Evolutionary conservation across 176 grass and related monocot species (phyloP), one percentile per base, ranked within the genome.

Genomic region (Ananas comosus): DNA sequence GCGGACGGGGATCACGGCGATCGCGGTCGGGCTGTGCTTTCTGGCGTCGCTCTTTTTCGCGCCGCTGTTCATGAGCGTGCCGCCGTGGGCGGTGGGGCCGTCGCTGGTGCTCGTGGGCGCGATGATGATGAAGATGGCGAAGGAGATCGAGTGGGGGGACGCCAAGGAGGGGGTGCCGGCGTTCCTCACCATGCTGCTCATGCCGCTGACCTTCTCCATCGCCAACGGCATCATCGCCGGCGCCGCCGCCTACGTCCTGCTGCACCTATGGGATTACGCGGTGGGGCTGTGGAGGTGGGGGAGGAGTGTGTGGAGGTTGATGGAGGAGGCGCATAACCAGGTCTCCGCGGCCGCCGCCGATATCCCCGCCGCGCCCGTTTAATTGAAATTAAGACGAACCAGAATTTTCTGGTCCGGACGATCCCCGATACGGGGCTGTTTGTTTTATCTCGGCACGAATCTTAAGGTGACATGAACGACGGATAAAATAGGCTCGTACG

Each of bases 121-220:
- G 48, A 88, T 91, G 82, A 91, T 91, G 89, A 91, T 91, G 89
- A 75, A 79, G 29, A 77, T 84, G 14, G 85, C 80, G 25, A 71
- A 24, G 72, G 89, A 91, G 17, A 84, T 91, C 61, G 80, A 76
- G 14, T 91, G 89, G 89, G 79, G 16, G 9, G 75, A 91, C 28
- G 83, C 83, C 72, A 85, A 83, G 82, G 79, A 91, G 73, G 79
- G 82, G 2, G 48, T 91, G 9, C 89, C 89, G 53, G 82, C 89
- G 21, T 91, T 91, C 77, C 69, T 91, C 1, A 91, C 89, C 64
- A 80, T 91, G 85, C 80, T 81, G 69, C 71, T 91, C 2, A 91
- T 91, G 89, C 85, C 89, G 14, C 85, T 91, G 0, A 83, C 82
- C 51, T 91, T 85, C 79, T 91, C 89, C 19, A 91, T 91, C 71